phyloP scores from a whole-genome alignment of 2,329 filamentous ascomycete genomes.

The Ascochyta koolunga region DNA sequence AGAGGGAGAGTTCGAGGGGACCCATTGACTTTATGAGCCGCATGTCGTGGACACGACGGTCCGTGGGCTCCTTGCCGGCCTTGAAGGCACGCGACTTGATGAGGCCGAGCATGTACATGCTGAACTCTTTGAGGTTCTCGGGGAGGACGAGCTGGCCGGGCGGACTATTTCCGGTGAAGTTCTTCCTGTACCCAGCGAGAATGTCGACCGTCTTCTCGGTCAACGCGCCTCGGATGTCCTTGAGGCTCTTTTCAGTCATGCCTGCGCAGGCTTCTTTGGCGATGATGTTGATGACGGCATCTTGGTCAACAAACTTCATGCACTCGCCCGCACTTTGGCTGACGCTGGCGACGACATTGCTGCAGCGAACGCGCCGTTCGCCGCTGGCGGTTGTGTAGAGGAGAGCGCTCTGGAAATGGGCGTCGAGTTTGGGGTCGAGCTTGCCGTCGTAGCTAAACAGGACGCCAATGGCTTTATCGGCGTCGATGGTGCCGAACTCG shows the following conservation, averaged over 20 bases:
- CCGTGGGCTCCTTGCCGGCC: conserved; percentile 85
- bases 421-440: conserved; percentile 93
- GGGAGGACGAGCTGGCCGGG: conserved; percentile 93
- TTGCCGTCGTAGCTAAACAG: conserved; percentile 96
- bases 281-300: conserved; percentile 85
- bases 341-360: conserved; percentile 90
- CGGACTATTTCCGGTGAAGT: conserved; percentile 85
- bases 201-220: conserved; percentile 94
- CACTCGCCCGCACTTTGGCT: conserved; percentile 81
- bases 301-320: conserved; percentile 94
- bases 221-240: conserved; percentile 81
- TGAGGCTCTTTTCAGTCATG: conserved; percentile 75
- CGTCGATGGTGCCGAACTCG: conserved; percentile 89
- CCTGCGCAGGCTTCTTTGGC: conserved; percentile 94
- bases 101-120: conserved; percentile 92
- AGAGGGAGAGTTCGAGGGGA: conserved; percentile 81
- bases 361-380: conserved; percentile 88
- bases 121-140: conserved; percentile 93
- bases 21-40: conserved; percentile 90
- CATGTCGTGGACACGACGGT: conserved; percentile 89
- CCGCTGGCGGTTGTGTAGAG: conserved; percentile 92
- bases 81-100: conserved; percentile 94
- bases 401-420: conserved; percentile 94
- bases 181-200: conserved; percentile 88
- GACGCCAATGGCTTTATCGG: conserved; percentile 90